phyloP scores from a whole-genome alignment of 208 protist genomes.

The Angomonas ambiguus region DNA sequence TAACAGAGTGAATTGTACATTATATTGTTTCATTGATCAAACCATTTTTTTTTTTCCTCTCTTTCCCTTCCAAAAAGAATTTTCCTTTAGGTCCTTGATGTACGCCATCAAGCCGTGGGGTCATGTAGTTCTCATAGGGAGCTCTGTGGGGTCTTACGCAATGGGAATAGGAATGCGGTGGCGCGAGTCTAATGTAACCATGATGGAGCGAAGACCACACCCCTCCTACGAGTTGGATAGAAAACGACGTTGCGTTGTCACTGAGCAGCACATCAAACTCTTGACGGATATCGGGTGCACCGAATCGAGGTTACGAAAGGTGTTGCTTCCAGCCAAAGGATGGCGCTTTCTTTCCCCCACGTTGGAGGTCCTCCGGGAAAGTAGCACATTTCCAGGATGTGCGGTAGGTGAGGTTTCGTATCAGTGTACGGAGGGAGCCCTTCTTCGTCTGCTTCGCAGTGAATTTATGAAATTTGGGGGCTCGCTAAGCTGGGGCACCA shows the following conservation, averaged over 20 bases:
- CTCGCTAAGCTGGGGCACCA: slow-evolving; percentile 51
- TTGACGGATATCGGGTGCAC: slow-evolving; percentile 72
- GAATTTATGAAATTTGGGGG: slow-evolving; percentile 80
- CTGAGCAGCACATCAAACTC: slow-evolving; percentile 61
- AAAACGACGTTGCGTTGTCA: slow-evolving; percentile 58
- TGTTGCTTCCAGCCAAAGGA: slow-evolving; percentile 40
- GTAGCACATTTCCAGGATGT: slow-evolving; percentile 62
- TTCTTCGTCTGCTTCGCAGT: slow-evolving; percentile 54
- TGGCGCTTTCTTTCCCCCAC: slow-evolving; percentile 58
- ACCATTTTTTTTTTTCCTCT: slow-evolving; percentile 4
- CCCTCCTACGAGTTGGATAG: slow-evolving; percentile 43
- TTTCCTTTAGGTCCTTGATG: slow-evolving; percentile 37
- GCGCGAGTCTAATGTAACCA: slow-evolving; percentile 66
- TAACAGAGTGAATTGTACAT: too few species aligned
- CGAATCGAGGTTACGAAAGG: slow-evolving; percentile 27
- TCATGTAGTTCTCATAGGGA: slow-evolving; percentile 61
- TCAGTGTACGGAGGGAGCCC: slow-evolving; percentile 58
- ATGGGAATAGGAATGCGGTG: slow-evolving; percentile 87
- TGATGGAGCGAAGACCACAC: slow-evolving; percentile 45
- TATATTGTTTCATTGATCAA: not conserved
- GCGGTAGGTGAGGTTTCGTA: slow-evolving; percentile 55
- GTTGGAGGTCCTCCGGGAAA: slow-evolving; percentile 43
- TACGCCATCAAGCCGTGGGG: slow-evolving; percentile 88
- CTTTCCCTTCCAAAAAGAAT: slow-evolving; percentile 8
- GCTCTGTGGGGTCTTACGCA: slow-evolving; percentile 59